phyloP scores from a whole-genome alignment of 495 filamentous ascomycete genomes.

The Aspergillus indologenus region DNA sequence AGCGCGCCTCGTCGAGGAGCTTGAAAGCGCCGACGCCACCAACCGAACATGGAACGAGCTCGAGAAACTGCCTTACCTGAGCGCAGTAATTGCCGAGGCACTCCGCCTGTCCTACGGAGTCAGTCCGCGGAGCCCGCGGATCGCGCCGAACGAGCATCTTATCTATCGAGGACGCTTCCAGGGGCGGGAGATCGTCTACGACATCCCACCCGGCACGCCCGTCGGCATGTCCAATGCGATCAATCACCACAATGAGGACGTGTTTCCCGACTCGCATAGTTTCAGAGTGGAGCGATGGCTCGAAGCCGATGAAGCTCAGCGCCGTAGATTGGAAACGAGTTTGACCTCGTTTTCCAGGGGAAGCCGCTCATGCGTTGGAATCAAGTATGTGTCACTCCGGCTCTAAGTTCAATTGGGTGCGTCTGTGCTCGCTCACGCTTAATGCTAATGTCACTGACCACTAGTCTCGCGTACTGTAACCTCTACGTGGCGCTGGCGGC shows the following conservation, averaged over 20 bases:
- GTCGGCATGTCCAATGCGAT: conserved; percentile 24
- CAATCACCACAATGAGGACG: conserved; percentile 29
- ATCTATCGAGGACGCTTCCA: neutral
- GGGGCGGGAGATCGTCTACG: neutral
- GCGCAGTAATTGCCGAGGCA: conserved; percentile 1
- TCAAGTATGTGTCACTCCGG: conserved; percentile 25
- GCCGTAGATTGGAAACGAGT: conserved; percentile 23
- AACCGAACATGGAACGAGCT: neutral
- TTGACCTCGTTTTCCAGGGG: conserved; percentile 40
- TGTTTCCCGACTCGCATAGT: conserved; percentile 37
- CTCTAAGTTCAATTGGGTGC: no score
- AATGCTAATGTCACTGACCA: no score
- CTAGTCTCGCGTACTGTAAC: no score
- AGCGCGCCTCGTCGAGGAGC: neutral
- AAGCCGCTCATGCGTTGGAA: conserved; percentile 38
- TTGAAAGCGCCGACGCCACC: neutral
- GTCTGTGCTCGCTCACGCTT: no score
- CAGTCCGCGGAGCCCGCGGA: neutral
- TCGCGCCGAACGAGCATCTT: conserved; percentile 2
- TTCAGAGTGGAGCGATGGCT: conserved; percentile 49
- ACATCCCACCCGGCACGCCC: conserved; percentile 11
- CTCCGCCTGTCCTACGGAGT: conserved; percentile 1
- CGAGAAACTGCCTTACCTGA: conserved; percentile 2
- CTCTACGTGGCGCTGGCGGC: no score
- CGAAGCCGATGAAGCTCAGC: conserved; percentile 19